Base-by-base conservation (phyloP, 768 basidiomycete genomes). In the Hygrophoropsis aurantiaca region DNA sequence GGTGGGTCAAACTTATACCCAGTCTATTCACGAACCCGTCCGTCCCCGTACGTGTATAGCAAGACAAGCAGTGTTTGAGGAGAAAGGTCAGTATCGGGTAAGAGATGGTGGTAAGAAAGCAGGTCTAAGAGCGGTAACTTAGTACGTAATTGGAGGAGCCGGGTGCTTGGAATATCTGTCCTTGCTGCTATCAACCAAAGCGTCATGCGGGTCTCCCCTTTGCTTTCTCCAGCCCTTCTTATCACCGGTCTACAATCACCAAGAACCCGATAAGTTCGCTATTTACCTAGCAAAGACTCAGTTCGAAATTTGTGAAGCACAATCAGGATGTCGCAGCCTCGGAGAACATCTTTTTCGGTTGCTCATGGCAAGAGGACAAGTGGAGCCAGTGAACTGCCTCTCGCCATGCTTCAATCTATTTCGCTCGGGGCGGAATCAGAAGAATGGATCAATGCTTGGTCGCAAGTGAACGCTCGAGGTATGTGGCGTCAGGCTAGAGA, bases 401-500 rank as follows among this genome's bases (percentile, higher is more conserved):
- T 27, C 20, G 46, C 40, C 9, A 33, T 49, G 13, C 19, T 33
- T 27, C 58, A 47, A 52, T 49, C 58, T 24, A 37, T 26, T 2
- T 21, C 41, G 34, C 13, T 51, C 25, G 52, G 58, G 6, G 53
- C 63, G 38, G 75, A 78, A 20, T 66, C 70, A 10, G 71, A 74
- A 38, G 66, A 73, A 38, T 87, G 86, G 85, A 65, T 82, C 24
- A 65, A 72, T 46, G 68, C 71, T 11, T 90, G 87, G 87, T 66
- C 69, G 49, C 52, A 57, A 2, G 72, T 82, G 15, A 60, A 73
- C 26, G 85, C 83, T 3, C 73, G 75, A 73, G 85, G 87, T 85
- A 46, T 38, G 71, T 54, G n/a, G n/a, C n/a, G n/a, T n/a, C n/a
- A n/a, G n/a, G n/a, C n/a, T n/a, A n/a, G n/a, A n/a, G 20, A 20